These are phyloP conservation scores for Daldinia sp. DNA, from an alignment of 2,329 filamentous ascomycete genomes.

Conservation along the genomic window DNA sequence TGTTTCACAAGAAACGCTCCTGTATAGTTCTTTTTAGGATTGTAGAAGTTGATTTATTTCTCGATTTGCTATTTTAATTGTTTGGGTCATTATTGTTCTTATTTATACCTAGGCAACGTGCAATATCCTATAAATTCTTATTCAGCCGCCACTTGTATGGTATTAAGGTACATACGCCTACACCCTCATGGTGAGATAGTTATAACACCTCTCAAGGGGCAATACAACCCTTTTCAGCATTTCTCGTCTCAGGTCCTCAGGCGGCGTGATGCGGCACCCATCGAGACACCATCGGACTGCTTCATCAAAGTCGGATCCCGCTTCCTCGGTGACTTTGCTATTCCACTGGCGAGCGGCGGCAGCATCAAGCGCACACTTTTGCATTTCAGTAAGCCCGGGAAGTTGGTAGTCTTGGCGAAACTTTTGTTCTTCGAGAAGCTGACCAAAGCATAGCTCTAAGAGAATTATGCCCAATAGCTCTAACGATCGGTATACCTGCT, in stretches of 20 bases:
- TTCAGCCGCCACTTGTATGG: too few species aligned
- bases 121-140: too few species aligned
- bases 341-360: background rate
- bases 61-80: too few species aligned
- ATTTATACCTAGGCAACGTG: too few species aligned
- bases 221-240: background rate
- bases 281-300: background rate
- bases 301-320: background rate
- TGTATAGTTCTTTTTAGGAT: too few species aligned
- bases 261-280: background rate
- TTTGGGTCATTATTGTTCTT: too few species aligned
- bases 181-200: background rate
- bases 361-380: background rate
- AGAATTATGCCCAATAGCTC: background rate
- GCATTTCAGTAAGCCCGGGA: background rate
- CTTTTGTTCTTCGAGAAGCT: background rate
- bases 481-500: background rate
- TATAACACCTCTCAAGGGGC: background rate
- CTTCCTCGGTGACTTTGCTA: background rate
- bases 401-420: background rate
- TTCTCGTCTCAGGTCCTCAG: background rate
- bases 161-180: too few species aligned
- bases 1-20: too few species aligned
- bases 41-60: too few species aligned
- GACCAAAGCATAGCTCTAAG: background rate